Percentiles rank a stretch among this genome's conserved stretches.
phyloP scores from a whole-genome alignment of 257 asterid genomes.

The Phtheirospermum japonicum region DNA sequence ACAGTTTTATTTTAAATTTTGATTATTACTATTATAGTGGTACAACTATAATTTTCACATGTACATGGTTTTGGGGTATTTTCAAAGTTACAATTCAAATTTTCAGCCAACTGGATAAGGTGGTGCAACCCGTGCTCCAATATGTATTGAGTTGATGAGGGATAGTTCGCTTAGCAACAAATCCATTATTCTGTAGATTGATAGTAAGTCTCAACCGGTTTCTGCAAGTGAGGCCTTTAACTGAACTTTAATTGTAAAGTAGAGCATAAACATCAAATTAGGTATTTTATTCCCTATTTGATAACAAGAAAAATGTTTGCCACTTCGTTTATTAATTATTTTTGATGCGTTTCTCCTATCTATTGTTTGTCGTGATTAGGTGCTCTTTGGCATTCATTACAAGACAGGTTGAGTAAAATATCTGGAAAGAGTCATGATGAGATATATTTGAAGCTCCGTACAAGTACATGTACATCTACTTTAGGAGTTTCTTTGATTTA shows the following conservation, averaged over 20 bases:
- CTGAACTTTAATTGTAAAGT: slow-evolving; percentile 8
- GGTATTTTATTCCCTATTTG: not conserved
- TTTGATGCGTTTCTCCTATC: slow-evolving; percentile 22
- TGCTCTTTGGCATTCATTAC: slow-evolving; percentile 92
- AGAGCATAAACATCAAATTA: not conserved
- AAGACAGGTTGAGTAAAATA: slow-evolving; percentile 82
- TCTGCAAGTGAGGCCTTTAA: too few species aligned
- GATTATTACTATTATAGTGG: too few species aligned
- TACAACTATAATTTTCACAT: too few species aligned
- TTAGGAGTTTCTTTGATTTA: too few species aligned
- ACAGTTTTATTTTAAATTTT: too few species aligned
- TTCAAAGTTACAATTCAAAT: slow-evolving; percentile 1
- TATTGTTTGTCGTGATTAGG: slow-evolving; percentile 53
- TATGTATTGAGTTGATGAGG: slow-evolving; percentile 78
- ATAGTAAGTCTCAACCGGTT: too few species aligned
- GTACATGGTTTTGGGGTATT: too few species aligned
- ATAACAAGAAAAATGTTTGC: not conserved
- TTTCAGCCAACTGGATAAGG: slow-evolving; percentile 99
- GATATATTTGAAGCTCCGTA: slow-evolving; percentile 85
- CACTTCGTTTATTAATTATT: slow-evolving; percentile 23
- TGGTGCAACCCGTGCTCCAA: slow-evolving; percentile 98
- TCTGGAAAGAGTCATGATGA: slow-evolving; percentile 91
- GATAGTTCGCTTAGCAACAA: too few species aligned
- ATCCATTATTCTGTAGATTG: too few species aligned
- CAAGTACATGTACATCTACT: slow-evolving; percentile 98